Evolutionary conservation across 2,329 filamentous ascomycete species (phyloP), one percentile per base, ranked within the genome.

Genomic region (Zasmidium citrigriseum): DNA sequence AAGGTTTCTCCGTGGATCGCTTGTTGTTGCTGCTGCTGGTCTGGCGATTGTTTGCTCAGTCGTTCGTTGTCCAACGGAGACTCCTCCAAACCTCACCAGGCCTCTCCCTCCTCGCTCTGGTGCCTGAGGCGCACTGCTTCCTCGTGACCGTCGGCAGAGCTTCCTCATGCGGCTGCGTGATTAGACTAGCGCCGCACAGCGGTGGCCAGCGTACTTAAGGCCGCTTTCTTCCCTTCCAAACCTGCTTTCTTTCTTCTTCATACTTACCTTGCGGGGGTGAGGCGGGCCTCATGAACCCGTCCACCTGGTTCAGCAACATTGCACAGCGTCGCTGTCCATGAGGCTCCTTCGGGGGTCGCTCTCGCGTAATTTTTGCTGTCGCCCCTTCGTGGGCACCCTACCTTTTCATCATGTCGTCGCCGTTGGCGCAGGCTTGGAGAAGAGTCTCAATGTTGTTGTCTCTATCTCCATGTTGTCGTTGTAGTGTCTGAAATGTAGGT

Each of bases 371-470:
- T 48, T 48, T 48, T 48, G 46, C 20, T 50, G 12, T 21, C 46
- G 23, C n/a, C 47, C 27, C n/a, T 20, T 21, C n/a, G 47, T 25
- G 22, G 18, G 10, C 20, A 27, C 3, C n/a, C n/a, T n/a, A 23
- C 22, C 24, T 51, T 51, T 51, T 51, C 48, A 51, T 38, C 48
- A 51, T 51, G 25, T 51, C 48, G 48, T 27, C 34, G 48, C 48
- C 48, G 25, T 18, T 51, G 48, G 48, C 25, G 25, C 48, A 21
- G 48, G 34, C 25, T n/a, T 38, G 24, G 18, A 51, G 48, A 51
- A 34, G 48, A 34, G 22, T 10, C 48, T 21, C 24, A 21, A 11
- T 14, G 2, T 38, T 34, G 22, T 20, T 34, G 48, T 29, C 16
- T 9, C 14, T 41, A 4, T 41, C 14, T n/a, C 18, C 5, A 10